These are phyloP conservation scores for Mucor indicus DNA, from an alignment of 371 early-diverging fungal genomes.

Conservation along the genomic window DNA sequence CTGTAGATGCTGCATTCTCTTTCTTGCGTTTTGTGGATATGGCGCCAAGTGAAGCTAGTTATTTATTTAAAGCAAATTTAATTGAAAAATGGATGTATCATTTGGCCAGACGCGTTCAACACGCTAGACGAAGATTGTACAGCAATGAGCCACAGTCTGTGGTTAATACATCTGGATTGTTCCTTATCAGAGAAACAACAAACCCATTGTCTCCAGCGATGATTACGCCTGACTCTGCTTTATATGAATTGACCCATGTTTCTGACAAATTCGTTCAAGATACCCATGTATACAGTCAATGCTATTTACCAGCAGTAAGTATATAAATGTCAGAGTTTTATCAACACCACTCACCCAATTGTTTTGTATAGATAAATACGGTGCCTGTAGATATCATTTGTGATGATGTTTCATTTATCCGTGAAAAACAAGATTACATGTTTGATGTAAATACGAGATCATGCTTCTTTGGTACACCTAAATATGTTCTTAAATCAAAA, in stretches of 20 bases:
- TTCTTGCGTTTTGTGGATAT: constrained; percentile 65
- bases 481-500: constrained; percentile 14
- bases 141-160: constrained; percentile 24
- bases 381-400: constrained; percentile 67
- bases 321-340: not conserved
- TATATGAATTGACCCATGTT: constrained; percentile 32
- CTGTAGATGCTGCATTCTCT: constrained; percentile 47
- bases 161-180: constrained; percentile 41
- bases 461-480: constrained; percentile 48
- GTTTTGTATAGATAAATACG: constrained; percentile 53
- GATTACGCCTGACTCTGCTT: constrained; percentile 20
- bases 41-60: constrained; percentile 51
- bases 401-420: constrained; percentile 62
- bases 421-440: constrained; percentile 51
- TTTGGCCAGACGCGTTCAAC: constrained; percentile 35
- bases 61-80: constrained; percentile 47
- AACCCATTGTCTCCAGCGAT: constrained; percentile 23
- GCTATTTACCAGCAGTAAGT: constrained; percentile 34
- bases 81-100: constrained; percentile 52
- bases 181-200: constrained; percentile 39
- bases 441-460: constrained; percentile 49
- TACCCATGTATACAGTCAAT: constrained; percentile 26
- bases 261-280: constrained; percentile 18
- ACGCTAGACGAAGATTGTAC: constrained; percentile 42
- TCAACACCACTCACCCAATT: too few relatives aligned